These are phyloP conservation scores for Cyberlindnera maclurae DNA, from an alignment of 805 yeast species.

Conservation along the genomic window DNA sequence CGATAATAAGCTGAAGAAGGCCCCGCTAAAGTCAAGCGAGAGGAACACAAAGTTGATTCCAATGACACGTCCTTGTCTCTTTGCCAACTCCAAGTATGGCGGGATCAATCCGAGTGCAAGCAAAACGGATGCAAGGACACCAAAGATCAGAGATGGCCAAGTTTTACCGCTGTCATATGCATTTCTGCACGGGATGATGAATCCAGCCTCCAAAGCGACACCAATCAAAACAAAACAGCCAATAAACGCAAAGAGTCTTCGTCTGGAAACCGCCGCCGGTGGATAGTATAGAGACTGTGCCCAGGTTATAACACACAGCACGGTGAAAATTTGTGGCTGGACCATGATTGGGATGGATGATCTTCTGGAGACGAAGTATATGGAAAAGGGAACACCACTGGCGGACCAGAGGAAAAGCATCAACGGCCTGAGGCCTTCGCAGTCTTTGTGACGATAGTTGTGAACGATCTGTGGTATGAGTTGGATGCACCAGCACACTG, in stretches of 20 bases:
- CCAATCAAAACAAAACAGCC: constrained; percentile 35
- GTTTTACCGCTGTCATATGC: constrained; percentile 40
- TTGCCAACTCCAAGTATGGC: constrained; percentile 78
- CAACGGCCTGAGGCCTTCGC: constrained; percentile 76
- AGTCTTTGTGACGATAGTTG: constrained; percentile 68
- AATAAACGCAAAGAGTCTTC: constrained; percentile 31
- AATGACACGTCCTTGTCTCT: constrained; percentile 75
- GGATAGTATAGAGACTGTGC: constrained; percentile 68
- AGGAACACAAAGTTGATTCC: constrained; percentile 85
- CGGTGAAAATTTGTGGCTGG: constrained; percentile 81
- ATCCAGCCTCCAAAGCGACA: constrained; percentile 61
- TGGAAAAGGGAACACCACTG: constrained; percentile 76
- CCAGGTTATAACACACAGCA: constrained; percentile 62
- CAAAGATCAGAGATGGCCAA: constrained; percentile 81
- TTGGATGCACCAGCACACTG: constrained; percentile 90
- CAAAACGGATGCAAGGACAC: constrained; percentile 70
- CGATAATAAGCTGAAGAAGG: constrained; percentile 66
- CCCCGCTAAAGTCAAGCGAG: constrained; percentile 72
- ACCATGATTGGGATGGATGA: constrained; percentile 73
- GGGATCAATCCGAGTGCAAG: constrained; percentile 78
- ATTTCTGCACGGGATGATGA: constrained; percentile 62
- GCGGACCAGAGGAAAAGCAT: constrained; percentile 79
- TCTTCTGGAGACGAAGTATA: constrained; percentile 68
- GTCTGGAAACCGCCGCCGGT: constrained; percentile 39
- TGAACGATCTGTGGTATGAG: constrained; percentile 75